Conservation (phyloP, 106 monocot species). For the Dioscorea dumetorum region DNA sequence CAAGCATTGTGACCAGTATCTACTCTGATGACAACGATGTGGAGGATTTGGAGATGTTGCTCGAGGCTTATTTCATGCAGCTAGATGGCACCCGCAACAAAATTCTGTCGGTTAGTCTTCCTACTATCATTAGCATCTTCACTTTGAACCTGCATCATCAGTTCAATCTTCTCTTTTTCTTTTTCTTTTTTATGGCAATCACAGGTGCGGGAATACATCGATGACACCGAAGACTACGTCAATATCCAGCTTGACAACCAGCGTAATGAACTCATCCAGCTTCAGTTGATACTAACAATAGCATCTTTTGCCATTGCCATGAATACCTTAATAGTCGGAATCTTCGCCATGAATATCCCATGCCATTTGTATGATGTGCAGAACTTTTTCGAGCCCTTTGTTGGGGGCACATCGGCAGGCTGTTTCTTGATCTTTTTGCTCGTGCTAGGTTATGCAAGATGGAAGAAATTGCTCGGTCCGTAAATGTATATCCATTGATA, state of each 20-base stretch:
- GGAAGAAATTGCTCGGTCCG: slow-evolving; percentile 55
- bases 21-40: slow-evolving; percentile 77
- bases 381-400: slow-evolving; percentile 52
- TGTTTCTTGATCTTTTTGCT: slow-evolving; percentile 65
- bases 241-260: slow-evolving; percentile 97
- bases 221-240: slow-evolving; percentile 93
- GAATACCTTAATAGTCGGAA: slow-evolving; percentile 55
- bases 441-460: slow-evolving; percentile 66
- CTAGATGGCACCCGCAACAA: slow-evolving; percentile 84
- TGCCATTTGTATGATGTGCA: slow-evolving; percentile 18
- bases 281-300: slow-evolving; percentile 66
- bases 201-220: slow-evolving; percentile 89
- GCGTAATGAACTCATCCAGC: slow-evolving; percentile 86
- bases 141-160: neutral
- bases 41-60: slow-evolving; percentile 93
- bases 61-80: slow-evolving; percentile 96
- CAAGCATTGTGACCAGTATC: slow-evolving; percentile 59
- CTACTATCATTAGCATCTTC: too few relatives aligned
- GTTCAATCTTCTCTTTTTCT: neutral
- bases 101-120: slow-evolving; percentile 75
- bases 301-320: slow-evolving; percentile 62
- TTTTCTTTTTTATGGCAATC: neutral
- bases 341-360: slow-evolving; percentile 73
- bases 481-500: neutral
- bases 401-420: slow-evolving; percentile 49